phyloP scores from a whole-genome alignment of 2,329 filamentous ascomycete species.

The Dichotomopilus funicola region DNA sequence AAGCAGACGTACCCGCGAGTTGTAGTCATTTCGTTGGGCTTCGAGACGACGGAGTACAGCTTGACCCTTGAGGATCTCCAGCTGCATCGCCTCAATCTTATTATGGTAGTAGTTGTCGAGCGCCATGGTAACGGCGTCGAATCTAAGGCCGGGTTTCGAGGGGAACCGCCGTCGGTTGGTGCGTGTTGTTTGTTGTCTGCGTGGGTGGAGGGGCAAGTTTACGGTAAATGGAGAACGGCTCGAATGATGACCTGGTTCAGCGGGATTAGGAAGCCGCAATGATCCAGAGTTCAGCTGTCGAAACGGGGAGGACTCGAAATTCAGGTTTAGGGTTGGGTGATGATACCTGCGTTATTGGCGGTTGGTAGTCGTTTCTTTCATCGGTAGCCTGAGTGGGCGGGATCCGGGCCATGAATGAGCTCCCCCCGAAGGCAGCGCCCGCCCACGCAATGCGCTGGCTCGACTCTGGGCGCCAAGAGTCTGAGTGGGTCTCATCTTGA shows the following conservation, averaged over 20 bases:
- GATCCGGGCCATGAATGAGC: neutral
- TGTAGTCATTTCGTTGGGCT: constrained; percentile 98
- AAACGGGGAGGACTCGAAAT: no score
- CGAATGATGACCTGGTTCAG: no score
- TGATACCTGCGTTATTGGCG: neutral
- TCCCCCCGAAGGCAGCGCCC: constrained; percentile 21
- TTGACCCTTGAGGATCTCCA: constrained; percentile 98
- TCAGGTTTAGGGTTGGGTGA: no score
- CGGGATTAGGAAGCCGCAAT: no score
- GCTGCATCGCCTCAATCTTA: constrained; percentile 99
- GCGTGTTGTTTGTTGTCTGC: neutral
- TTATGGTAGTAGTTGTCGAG: constrained; percentile 99
- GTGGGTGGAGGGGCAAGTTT: no score
- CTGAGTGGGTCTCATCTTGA: no score
- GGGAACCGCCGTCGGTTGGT: neutral
- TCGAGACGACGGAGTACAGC: constrained; percentile 90
- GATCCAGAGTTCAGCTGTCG: no score
- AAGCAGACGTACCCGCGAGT: constrained; percentile 89
- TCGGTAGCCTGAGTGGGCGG: neutral
- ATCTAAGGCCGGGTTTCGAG: neutral
- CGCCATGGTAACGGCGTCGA: constrained; percentile 65
- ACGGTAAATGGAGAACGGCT: no score
- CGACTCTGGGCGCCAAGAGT: no score
- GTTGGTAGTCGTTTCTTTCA: neutral
- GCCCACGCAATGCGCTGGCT: constrained; percentile 21